Evolutionary conservation across 768 basidiomycete genomes (phyloP).

Genomic region (Rhodotorula graminis): DNA sequence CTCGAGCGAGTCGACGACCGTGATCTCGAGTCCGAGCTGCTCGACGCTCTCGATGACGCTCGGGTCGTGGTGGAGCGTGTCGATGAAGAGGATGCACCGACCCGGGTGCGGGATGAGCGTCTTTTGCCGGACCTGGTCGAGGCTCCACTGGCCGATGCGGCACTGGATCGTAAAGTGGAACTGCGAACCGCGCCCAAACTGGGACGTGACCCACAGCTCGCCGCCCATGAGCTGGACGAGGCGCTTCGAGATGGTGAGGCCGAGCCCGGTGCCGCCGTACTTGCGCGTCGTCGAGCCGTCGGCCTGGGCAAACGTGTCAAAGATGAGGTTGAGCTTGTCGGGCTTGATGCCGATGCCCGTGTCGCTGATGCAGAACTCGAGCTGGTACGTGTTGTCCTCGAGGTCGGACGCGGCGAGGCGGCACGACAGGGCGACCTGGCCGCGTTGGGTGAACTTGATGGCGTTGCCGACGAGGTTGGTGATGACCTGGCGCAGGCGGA

Average conservation of each 20-base stretch:
- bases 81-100: conserved; percentile 84
- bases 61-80: conserved; percentile 65
- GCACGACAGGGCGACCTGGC: conserved; percentile 84
- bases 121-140: conserved; percentile 68
- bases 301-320: conserved; percentile 98
- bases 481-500: conserved; percentile 72
- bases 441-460: conserved; percentile 77
- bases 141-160: conserved; percentile 67
- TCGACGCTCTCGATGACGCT: conserved; percentile 71
- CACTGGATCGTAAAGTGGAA: conserved; percentile 95
- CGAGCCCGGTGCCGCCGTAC: conserved; percentile 94
- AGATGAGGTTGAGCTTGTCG: conserved; percentile 95
- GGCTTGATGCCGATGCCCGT: conserved; percentile 98
- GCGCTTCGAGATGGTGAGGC: conserved; percentile 88
- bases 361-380: conserved; percentile 96
- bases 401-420: conserved; percentile 54
- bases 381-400: conserved; percentile 73
- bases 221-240: conserved; percentile 96
- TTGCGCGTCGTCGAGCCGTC: conserved; percentile 94
- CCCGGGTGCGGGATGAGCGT: conserved; percentile 73
- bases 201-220: conserved; percentile 97
- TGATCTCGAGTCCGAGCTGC: conserved; percentile 72
- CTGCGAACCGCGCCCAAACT: conserved; percentile 83
- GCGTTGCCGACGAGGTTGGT: conserved; percentile 93
- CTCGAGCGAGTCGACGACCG: conserved; percentile 69